Base-by-base conservation (phyloP, 169 alveolate genomes). In the Theileria sp. region DNA sequence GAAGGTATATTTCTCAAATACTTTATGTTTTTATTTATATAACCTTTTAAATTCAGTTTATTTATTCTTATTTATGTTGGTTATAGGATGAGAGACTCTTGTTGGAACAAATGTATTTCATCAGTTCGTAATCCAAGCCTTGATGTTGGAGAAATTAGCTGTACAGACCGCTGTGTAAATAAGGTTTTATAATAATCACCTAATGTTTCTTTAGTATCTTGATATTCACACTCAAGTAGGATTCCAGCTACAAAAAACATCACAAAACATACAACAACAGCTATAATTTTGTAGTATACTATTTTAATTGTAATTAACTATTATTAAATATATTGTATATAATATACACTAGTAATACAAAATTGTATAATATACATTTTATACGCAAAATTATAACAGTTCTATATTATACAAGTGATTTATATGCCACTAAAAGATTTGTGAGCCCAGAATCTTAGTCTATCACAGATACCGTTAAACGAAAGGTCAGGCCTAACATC, bases 101-200 rank as follows among this genome's bases (percentile, higher is more conserved):
- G 94, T 71, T 91, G 94, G 94, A 80, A 73, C 58, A 91, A 91
- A 77, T 91, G 94, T 54, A 87, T 91, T 54, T 87, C 94, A 0
- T 87, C 86, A 17, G 89, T 83, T 17, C 80, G 77, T 80, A 91
- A 81, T 68, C 73, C 87, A 60, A 75, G 80, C 34, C 76, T 91
- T 56, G 89, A 89, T 75, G 86, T 87, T 7, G 94, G 94, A 19
- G 94, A 91, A 77, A 83, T 83, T 38, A 91, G 94, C 72, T 91
- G 94, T 74, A 91, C 86, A 44, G 94, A 91, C 82, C 88, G 94
- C 32, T 91, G 94, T 68, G 94, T 91, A 19, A 81, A 85, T 78
- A 91, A 91, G 80, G 92, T 87, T 36, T 32, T 6, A 10, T 60
- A 17, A 3, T n/a, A n/a, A 28, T n/a, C 32, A 0, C 0, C 0